Conservation (phyloP, 352 stramenopile genomes). For the Pythium guiyangense region DNA sequence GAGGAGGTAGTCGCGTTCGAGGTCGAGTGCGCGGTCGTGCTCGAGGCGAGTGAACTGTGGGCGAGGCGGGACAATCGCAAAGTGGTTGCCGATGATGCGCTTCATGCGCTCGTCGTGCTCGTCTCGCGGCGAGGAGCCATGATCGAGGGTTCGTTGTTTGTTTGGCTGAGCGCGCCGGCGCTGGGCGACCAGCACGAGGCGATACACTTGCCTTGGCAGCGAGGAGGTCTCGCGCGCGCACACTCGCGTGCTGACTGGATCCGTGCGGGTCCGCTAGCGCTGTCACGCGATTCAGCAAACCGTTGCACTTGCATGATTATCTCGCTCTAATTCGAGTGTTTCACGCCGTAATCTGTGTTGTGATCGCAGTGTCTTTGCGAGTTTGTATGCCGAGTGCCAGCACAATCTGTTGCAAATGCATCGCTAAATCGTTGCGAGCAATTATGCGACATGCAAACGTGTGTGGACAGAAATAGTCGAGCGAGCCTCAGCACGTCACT, state of each 20-base stretch:
- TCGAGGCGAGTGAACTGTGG: background rate
- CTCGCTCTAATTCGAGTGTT: too few relatives aligned
- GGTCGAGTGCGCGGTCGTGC: background rate
- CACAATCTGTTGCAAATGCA: background rate
- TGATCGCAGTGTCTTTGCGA: background rate
- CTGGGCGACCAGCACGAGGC: slow-evolving; percentile 1
- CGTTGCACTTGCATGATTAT: too few relatives aligned
- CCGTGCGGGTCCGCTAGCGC: background rate
- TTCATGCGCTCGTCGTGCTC: background rate
- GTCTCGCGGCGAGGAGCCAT: background rate
- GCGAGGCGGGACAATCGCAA: background rate
- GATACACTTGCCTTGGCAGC: background rate
- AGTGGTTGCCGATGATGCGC: slow-evolving; percentile 1
- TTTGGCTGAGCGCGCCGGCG: background rate
- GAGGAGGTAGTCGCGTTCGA: background rate
- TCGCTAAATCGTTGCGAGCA: background rate
- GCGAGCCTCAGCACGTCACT: background rate
- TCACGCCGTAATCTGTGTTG: too few relatives aligned
- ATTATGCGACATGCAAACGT: background rate
- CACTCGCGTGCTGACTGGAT: too few relatives aligned
- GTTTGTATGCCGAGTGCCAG: background rate
- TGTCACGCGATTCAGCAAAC: too few relatives aligned
- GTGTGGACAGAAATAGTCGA: background rate
- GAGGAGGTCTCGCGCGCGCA: too few relatives aligned
- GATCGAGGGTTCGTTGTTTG: background rate